Conservation (phyloP, 345 rosid genomes). For the Firmiana major region DNA sequence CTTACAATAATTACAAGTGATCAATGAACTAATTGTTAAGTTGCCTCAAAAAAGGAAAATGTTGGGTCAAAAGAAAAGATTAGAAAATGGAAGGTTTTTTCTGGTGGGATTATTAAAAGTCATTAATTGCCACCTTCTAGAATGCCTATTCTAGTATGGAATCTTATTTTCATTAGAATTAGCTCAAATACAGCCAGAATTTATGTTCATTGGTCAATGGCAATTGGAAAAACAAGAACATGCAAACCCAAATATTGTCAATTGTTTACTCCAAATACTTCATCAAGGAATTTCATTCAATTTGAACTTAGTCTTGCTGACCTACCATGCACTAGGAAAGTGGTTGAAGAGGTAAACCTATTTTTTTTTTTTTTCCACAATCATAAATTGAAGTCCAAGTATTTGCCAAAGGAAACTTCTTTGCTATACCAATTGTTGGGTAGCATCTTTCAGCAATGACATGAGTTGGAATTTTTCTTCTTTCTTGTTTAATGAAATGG, state of each 20-base stretch:
- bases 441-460: background rate
- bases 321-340: background rate
- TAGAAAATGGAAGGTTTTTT: background rate
- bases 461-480: background rate
- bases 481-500: background rate
- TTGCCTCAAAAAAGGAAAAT: too few species aligned
- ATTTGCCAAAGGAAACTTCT: background rate
- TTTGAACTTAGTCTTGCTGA: background rate
- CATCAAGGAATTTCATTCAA: background rate
- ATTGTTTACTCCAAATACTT: background rate
- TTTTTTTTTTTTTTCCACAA: background rate
- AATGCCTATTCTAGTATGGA: background rate
- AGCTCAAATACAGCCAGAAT: background rate
- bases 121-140: background rate
- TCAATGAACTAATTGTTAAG: background rate
- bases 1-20: background rate
- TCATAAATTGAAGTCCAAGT: background rate
- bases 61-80: background rate
- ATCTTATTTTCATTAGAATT: background rate
- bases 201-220: background rate
- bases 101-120: background rate
- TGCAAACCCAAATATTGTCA: background rate
- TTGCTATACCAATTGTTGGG: background rate
- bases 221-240: background rate
- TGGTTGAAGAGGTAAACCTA: background rate